Evolutionary conservation across 208 protist genomes (phyloP), one percentile per base, ranked within the genome.

Genomic region (Acanthamoeba castellanii): DNA sequence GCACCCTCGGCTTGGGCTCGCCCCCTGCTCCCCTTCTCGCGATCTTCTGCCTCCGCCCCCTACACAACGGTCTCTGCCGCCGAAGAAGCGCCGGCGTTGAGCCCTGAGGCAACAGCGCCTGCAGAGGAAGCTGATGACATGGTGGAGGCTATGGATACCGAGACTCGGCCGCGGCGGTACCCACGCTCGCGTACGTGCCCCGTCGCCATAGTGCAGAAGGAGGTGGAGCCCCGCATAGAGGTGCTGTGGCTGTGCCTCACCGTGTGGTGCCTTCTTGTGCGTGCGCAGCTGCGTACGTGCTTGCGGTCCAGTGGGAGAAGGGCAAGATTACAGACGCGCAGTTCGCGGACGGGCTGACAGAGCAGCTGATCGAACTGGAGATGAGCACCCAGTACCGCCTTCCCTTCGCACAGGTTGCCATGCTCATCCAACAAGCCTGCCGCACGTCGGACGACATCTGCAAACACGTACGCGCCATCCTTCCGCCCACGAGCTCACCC

Each of bases 311-410:
- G 27, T 59, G 37, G 78, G 78, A 85, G 42, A 52, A 25, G 22
- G 78, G 78, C 3, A 59, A 34, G 78, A 59, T 59, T 14, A 50
- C 78, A 8, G 45, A 50, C 25, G 30, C 11, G 25, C 30, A 74
- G 32, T 74, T 74, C 32, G 66, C 7, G 32, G 66, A 42, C 14
- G 18, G 68, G 0, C 18, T 85, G 42, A n/a, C 22, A 14, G 27
- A 52, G 22, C 34, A n/a, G 76, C 25, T 85, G 76, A 9, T 14
- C 25, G n/a, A 88, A 37, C 50, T 88, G 81, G 81, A 88, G 81
- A 3, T 9, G 37, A 47, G 32, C 22, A 47, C 45, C 22, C 18
- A 0, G 14, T 9, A 2, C 7, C 9, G 3, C 13, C 27, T 88
- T 11, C 7, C 3, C 18, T 88, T 66, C 45, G 9, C 47, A 9